Evolutionary conservation across 352 stramenopile species (phyloP).

Genomic region (Globisporangium echinulatum): DNA sequence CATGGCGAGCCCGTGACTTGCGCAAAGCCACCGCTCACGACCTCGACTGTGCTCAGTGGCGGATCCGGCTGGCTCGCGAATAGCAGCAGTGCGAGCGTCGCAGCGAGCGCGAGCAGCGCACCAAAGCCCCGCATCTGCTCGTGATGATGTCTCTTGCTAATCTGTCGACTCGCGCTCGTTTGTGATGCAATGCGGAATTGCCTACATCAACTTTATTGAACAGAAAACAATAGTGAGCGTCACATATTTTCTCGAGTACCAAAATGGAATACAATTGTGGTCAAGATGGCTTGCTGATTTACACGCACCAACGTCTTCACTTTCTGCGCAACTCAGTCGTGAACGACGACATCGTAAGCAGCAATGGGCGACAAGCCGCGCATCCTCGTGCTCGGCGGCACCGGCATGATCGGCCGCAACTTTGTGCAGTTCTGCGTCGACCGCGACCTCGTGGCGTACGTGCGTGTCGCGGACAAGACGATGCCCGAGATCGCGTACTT

Average conservation of each 20-base stretch:
- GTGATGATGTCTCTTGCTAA: not conserved
- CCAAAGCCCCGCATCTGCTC: constrained; percentile 36
- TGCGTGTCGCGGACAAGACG: constrained; percentile 83
- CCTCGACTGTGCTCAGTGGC: constrained; percentile 37
- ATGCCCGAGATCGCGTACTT: constrained; percentile 88
- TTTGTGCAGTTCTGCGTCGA: constrained; percentile 80
- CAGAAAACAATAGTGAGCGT: too few relatives aligned
- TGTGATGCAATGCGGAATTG: not conserved
- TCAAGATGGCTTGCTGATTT: too few relatives aligned
- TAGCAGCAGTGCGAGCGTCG: constrained; percentile 38
- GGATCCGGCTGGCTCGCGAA: constrained; percentile 44
- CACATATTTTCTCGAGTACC: too few relatives aligned
- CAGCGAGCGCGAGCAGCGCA: constrained; percentile 39
- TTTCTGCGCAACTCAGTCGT: not conserved
- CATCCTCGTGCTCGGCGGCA: constrained; percentile 79
- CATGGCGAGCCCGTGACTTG: constrained; percentile 33
- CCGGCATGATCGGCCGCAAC: constrained; percentile 85
- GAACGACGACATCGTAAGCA: not conserved
- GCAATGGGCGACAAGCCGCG: constrained; percentile 40
- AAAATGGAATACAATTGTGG: too few relatives aligned
- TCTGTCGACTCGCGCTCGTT: not conserved
- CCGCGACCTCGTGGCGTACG: constrained; percentile 49
- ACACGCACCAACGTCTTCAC: too few relatives aligned
- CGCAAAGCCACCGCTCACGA: constrained; percentile 33
- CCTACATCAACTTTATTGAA: not conserved